Conservation (phyloP, 495 filamentous ascomycete species). For the Neurospora discreta region DNA sequence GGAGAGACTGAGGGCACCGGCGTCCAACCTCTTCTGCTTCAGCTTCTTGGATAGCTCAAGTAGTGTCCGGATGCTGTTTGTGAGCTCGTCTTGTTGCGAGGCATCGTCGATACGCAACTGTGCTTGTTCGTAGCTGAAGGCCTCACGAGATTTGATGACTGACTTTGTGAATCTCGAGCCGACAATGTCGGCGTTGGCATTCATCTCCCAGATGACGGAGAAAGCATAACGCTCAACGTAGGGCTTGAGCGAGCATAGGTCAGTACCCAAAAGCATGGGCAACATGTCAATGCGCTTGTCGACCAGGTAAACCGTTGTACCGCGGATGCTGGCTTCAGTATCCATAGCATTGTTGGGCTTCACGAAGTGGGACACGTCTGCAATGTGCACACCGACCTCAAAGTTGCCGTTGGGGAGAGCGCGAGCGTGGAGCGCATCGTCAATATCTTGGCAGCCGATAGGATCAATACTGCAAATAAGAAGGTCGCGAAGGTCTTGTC, state of each 20-base stretch:
- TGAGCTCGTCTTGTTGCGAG: conserved; percentile 77
- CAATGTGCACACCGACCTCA: conserved; percentile 97
- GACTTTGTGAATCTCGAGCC: conserved; percentile 84
- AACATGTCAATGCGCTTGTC: conserved; percentile 99
- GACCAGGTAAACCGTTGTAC: conserved; percentile 93
- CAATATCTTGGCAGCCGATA: conserved; percentile 92
- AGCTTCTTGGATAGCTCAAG: conserved; percentile 86
- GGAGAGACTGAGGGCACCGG: conserved; percentile 86
- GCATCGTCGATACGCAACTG: conserved; percentile 85
- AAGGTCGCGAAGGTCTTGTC: conserved; percentile 72
- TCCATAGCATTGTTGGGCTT: conserved; percentile 98
- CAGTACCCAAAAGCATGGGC: conserved; percentile 87
- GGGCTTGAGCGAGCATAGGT: conserved; percentile 92
- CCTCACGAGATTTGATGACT: conserved; percentile 93
- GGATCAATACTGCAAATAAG: conserved; percentile 97
- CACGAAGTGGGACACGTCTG: conserved; percentile 96
- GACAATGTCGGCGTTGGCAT: conserved; percentile 72
- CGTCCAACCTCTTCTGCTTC: conserved; percentile 91
- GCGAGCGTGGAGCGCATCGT: conserved; percentile 87
- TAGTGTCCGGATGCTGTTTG: conserved; percentile 77
- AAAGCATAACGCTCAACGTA: conserved; percentile 97
- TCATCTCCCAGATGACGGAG: conserved; percentile 89
- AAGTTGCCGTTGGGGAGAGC: conserved; percentile 84
- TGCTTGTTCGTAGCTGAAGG: conserved; percentile 94
- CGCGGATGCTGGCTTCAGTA: conserved; percentile 79